These are phyloP conservation scores for Paramecium octaurelia DNA, from an alignment of 73 alveolate species.

Conservation along the genomic window DNA sequence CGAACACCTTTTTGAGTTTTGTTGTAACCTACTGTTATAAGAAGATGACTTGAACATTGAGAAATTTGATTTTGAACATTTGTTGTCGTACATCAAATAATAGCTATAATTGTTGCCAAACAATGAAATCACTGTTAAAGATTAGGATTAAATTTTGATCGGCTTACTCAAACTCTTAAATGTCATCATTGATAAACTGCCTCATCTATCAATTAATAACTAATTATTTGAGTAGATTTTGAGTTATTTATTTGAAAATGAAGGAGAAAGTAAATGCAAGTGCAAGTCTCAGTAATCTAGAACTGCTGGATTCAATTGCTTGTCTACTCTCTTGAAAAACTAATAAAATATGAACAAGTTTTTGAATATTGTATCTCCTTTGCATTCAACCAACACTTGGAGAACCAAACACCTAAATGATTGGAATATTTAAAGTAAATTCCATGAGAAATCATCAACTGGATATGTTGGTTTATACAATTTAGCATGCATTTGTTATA, in stretches of 20 bases:
- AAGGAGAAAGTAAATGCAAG: constrained; percentile 34
- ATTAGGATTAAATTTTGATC: constrained; percentile 30
- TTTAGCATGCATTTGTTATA: constrained; percentile 53
- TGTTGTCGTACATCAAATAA: background rate
- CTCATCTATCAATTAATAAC: background rate
- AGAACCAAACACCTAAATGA: constrained; percentile 43
- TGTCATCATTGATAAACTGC: background rate
- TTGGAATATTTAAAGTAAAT: constrained; percentile 49
- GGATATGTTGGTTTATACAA: constrained; percentile 70
- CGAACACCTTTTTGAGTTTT: background rate
- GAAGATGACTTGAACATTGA: background rate
- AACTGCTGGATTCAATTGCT: constrained; percentile 14
- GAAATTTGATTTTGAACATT: background rate
- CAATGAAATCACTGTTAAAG: constrained; percentile 11
- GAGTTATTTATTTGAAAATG: background rate
- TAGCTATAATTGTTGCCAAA: background rate
- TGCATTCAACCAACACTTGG: constrained; percentile 23
- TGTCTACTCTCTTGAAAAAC: background rate
- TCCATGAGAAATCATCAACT: constrained; percentile 59
- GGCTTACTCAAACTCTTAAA: constrained; percentile 28
- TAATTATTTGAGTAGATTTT: constrained; percentile 27
- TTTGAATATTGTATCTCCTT: background rate
- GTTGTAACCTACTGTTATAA: background rate
- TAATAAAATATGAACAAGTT: constrained; percentile 29
- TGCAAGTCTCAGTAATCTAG: constrained; percentile 46